Evolutionary conservation across 441 rosid species (phyloP), one percentile per base, ranked within the genome.

Genomic region (Jatropha podagrica): DNA sequence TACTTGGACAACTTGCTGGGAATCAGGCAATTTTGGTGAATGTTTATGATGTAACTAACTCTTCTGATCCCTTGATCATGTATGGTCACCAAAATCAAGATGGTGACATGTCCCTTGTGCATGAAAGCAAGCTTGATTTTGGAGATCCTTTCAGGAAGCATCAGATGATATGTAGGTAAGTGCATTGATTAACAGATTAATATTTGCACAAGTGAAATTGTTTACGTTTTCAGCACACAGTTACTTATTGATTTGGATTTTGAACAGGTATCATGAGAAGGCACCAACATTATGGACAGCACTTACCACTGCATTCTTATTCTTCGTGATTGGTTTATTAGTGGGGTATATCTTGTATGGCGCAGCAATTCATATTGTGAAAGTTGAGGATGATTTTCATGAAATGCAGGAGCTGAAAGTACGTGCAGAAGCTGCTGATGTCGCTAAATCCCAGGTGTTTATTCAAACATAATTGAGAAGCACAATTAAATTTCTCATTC

Each of bases 91-190:
- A 86, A 66, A 86, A 92, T 67, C 94, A 87, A 87, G 97, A 87
- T 48, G 94, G 94, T 56, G 96, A 95, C 75, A 68, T 77, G 78
- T 83, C 92, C 82, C 94, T 91, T 75, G 76, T 80, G 60, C 97
- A 85, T 44, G 95, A 89, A 68, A 93, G 97, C 86, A 84, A 84
- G 51, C 97, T 96, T 32, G 97, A 96, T 83, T 96, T 96, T 66
- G 98, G 98, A 60, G 99, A 96, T 82, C 95, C 99, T 7, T 87
- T 89, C 78, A 90, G 99, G 87, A 92, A 87, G 81, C 98, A 96
- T 82, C 83, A 85, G 79, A 93, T 96, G 99, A 85, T 83, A 74
- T 96, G 99, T 82, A 91, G 98, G 99, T 88, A 74, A 79, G 88
- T 78, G 76, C 60, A 26, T 74, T 79, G 37, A 68, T 68, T 40